These are phyloP conservation scores for Chytridiales sp. DNA, from an alignment of 371 early-diverging fungal species.

Conservation along the genomic window DNA sequence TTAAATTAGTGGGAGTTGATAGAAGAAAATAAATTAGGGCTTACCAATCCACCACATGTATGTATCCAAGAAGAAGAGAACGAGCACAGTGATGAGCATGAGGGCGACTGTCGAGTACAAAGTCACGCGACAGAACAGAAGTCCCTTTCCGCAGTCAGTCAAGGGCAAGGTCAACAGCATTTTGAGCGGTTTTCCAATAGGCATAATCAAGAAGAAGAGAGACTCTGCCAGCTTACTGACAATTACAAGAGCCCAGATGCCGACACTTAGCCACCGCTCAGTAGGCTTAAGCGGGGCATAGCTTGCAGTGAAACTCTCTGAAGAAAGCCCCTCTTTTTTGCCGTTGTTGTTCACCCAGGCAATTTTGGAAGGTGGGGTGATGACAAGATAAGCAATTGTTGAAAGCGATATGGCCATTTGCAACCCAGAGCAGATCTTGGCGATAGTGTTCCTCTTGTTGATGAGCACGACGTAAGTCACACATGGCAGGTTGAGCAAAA, in stretches of 20 bases:
- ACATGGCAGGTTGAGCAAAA: constrained; percentile 17
- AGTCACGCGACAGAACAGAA: constrained; percentile 35
- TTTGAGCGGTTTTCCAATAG: constrained; percentile 75
- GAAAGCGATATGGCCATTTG: constrained; percentile 9
- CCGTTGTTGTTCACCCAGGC: constrained; percentile 50
- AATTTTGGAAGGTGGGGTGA: constrained; percentile 13
- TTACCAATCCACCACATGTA: constrained; percentile 83
- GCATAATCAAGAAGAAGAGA: constrained; percentile 78
- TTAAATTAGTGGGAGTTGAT: neutral
- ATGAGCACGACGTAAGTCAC: neutral
- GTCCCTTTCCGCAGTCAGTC: constrained; percentile 3
- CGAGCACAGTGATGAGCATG: constrained; percentile 56
- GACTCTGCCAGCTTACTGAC: constrained; percentile 73
- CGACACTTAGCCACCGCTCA: constrained; percentile 75
- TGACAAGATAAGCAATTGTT: neutral
- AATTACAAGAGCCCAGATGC: constrained; percentile 76
- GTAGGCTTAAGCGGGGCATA: constrained; percentile 71
- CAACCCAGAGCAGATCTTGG: neutral
- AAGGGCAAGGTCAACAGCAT: constrained; percentile 59
- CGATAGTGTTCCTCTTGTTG: neutral
- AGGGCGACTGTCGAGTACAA: neutral
- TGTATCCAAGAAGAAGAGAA: constrained; percentile 85
- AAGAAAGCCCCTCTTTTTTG: neutral
- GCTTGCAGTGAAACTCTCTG: constrained; percentile 70
- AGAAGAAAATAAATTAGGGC: constrained; percentile 3